A percentile compares a stretch with the other conserved stretches of the same genome.
Evolutionary conservation across 2,329 filamentous ascomycete genomes (phyloP).

Genomic region (Fusarium secorum): DNA sequence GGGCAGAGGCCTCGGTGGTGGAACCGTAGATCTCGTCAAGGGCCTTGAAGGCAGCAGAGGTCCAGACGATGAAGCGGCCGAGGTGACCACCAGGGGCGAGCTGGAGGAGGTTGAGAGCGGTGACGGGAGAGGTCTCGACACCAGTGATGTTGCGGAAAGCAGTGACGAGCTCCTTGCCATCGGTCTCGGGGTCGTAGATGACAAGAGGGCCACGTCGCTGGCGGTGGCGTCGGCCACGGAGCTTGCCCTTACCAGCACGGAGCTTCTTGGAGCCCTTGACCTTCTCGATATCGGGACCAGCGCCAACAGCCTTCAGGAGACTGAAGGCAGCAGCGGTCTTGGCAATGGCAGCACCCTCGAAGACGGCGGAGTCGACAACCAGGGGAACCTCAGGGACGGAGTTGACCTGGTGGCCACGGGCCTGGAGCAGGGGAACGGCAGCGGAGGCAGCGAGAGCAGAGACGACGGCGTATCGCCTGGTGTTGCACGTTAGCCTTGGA

Average conservation of each 20-base stretch:
- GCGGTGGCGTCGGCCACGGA: slow-evolving; percentile 93
- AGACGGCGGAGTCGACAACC: slow-evolving; percentile 89
- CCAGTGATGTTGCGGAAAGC: slow-evolving; percentile 99
- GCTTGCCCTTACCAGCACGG: slow-evolving; percentile 98
- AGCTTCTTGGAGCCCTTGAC: slow-evolving; percentile 96
- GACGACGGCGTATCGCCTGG: slow-evolving; percentile 93
- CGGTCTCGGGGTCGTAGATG: slow-evolving; percentile 94
- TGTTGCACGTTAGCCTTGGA: slow-evolving; percentile 38
- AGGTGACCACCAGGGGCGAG: slow-evolving; percentile 98
- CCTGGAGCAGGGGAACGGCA: slow-evolving; percentile 91
- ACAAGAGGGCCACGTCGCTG: slow-evolving; percentile 98
- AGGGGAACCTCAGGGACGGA: slow-evolving; percentile 95
- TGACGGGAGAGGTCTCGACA: slow-evolving; percentile 95
- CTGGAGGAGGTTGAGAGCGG: slow-evolving; percentile 97
- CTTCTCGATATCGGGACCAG: slow-evolving; percentile 90
- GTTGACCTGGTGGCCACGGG: slow-evolving; percentile 95
- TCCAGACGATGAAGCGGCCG: slow-evolving; percentile 99
- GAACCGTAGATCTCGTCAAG: slow-evolving; percentile 97
- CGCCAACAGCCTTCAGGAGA: slow-evolving; percentile 91
- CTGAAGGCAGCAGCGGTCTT: slow-evolving; percentile 89
- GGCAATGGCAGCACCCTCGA: slow-evolving; percentile 78
- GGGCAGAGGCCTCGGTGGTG: slow-evolving; percentile 84
- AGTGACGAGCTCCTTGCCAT: slow-evolving; percentile 91
- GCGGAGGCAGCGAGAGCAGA: slow-evolving; percentile 97
- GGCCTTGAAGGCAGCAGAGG: slow-evolving; percentile 93